Evolutionary conservation across 2,329 filamentous ascomycete species (phyloP), one percentile per base, ranked within the genome.

Genomic region (Aspergillus eucalypticola): DNA sequence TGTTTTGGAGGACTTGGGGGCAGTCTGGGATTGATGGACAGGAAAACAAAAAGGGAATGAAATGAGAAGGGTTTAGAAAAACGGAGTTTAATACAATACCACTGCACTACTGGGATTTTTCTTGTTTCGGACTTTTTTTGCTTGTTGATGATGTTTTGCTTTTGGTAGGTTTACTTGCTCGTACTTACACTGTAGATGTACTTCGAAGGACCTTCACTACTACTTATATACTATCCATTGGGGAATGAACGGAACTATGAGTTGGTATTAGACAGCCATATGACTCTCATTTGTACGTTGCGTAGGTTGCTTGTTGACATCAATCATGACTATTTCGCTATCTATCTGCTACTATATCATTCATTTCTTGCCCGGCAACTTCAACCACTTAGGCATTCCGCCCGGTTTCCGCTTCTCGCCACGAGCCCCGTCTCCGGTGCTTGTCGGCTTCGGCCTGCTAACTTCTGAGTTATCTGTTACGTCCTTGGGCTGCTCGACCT

Each of bases 321-420:
- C 8, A 50, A 32, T 50, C 46, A 27, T 50, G 3, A 25, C 27
- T n/a, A 29, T 25, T 25, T 21, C 41, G n/a, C 27, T 13, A 15
- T 29, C 11, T n/a, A 17, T 27, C 46, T 50, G n/a, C n/a, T n/a
- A 17, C 17, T 50, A 25, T 50, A 11, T 32, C n/a, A 15, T 51
- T 35, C 61, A 90, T 79, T 91, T 92, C 83, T 90, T 92, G 7
- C 86, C 86, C 29, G 87, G 81, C 58, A 89, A 76, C 74, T 90
- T 90, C 42, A 93, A 76, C 85, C 90, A 91, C 73, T 90, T 92
- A 19, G 89, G 89, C 67, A 87, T 64, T 21, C 69, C 71, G 19
- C 74, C 76, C 27, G 66, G 68, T 60, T 78, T 78, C 41, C 69
- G 71, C 27, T 77, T 77, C 54, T 67, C 67, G 54, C 72, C 66